Evolutionary conservation across 164 flowering plant species (phyloP), one percentile per base, ranked within the genome.

Genomic region (Magnolia kwangsiensis): DNA sequence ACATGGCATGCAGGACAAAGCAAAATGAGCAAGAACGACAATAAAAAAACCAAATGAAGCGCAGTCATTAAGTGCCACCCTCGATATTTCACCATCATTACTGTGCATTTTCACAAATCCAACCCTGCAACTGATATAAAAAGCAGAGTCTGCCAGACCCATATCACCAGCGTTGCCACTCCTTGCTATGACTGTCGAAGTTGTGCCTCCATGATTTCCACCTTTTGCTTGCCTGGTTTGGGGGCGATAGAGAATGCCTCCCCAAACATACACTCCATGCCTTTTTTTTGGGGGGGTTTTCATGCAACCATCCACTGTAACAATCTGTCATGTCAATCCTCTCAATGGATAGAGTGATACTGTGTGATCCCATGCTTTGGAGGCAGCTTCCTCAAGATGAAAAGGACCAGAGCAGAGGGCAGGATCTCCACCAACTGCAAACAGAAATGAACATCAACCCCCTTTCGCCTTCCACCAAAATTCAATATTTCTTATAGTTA

Each of bases 321-420:
- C 50, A 27, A 31, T 29, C 71, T 68, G 71, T 19, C 8, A 8
- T 27, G 45, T 68, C 8, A 8, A 64, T 64, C 23, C 18, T 73
- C 85, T 83, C 82, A 94, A 72, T 88, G 92, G 70, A 94, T 92
- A 8, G 90, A 92, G 65, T 91, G 95, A 83, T 94, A 94, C 50
- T 89, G 95, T 58, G 96, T 88, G 72, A 85, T 85, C n/a, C 92
- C 90, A 16, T 96, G 93, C 79, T 89, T 92, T 9, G 98, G 98
- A 67, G 98, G 98, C 84, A 94, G 79, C 85, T 94, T 94, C 84
- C 98, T 88, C 86, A 94, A 77, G 66, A 94, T 91, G 88, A 90
- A 91, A 21, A 94, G 92, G n/a, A 92, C 97, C 79, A 94, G 86
- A 61, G 89, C 73, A 61, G 93, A 94, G 7, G 98, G 98, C 49